A percentile compares a stretch with the other conserved stretches of the same genome.
These are phyloP conservation scores for Lactarius vividus DNA, from an alignment of 768 basidiomycete species.

Conservation along the genomic window DNA sequence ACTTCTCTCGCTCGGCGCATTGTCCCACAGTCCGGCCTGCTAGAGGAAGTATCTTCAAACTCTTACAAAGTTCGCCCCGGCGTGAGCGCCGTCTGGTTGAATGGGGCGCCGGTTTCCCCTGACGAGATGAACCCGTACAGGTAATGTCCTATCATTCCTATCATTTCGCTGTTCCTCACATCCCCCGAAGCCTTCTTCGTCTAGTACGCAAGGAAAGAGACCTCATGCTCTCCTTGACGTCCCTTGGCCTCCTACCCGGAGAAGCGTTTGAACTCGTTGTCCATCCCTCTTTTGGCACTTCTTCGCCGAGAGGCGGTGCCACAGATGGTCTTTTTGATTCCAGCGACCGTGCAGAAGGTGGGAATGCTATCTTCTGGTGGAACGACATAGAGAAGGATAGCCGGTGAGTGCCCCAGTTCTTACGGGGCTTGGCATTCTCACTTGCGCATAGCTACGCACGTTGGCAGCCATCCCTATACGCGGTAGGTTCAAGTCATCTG, in stretches of 20 bases:
- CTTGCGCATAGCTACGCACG: constrained; percentile 43
- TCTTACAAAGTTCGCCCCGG: constrained; percentile 52
- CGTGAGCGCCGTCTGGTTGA: constrained; percentile 69
- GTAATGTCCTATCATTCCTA: constrained; percentile 34
- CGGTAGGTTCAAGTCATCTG: constrained; percentile 40
- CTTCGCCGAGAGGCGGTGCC: constrained; percentile 48
- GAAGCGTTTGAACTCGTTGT: constrained; percentile 76
- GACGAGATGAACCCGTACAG: constrained; percentile 71
- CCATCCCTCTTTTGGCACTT: constrained; percentile 53
- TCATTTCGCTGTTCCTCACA: neutral
- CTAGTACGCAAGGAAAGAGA: constrained; percentile 69
- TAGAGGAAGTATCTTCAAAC: constrained; percentile 57
- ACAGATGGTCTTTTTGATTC: constrained; percentile 86
- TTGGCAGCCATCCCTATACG: constrained; percentile 50
- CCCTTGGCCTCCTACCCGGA: constrained; percentile 56
- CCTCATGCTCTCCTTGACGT: constrained; percentile 55
- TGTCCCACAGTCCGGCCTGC: constrained; percentile 46
- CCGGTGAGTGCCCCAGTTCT: constrained; percentile 42
- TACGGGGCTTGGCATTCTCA: constrained; percentile 8
- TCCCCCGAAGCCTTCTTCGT: constrained; percentile 52
- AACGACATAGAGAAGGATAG: constrained; percentile 88
- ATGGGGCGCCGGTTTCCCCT: constrained; percentile 61
- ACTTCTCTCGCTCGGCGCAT: constrained; percentile 71
- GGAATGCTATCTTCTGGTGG: constrained; percentile 75
- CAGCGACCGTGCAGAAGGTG: constrained; percentile 81